Base-by-base conservation (phyloP, 1,284 basidiomycete species). In the Sporisorium iseilematis-ciliati region DNA sequence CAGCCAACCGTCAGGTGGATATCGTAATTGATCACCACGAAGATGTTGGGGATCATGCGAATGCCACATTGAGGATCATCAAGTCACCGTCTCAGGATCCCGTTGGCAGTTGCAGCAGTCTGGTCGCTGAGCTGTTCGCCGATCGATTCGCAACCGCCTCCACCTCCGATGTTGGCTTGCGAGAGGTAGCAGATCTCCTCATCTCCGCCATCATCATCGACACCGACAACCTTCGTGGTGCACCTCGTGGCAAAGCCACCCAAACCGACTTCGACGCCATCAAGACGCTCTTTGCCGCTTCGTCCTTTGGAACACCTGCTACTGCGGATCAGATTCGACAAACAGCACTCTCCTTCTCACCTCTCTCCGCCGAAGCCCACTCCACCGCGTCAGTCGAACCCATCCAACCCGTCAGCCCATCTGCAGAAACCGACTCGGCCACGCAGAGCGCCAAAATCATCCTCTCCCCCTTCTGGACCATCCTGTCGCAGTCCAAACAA, bases 21-120 rank as follows among this genome's bases (percentile, higher is more conserved):
- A 91, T 92, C 2, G 88, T 98, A 56, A 87, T 99, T n/a, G 96
- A 99, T 85, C 96, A 99, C 84, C 95, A 99, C 85, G 91, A 89
- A 45, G 95, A 98, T 86, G 95, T 95, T 77, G 88, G 89, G 0
- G 86, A 88, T 3, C 90, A 96, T 83, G 82, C 82, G 6, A 62
- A 79, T 38, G 88, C 81, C 18, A 49, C 61, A 21, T 43, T 83
- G 57, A 60, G 82, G 11, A 70, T 81, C 38, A 56, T 84, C 61
- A 64, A 72, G 46, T 56, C 79, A 33, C 75, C 82, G 1, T 63
- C 73, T 35, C 53, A 62, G n/a, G 62, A 77, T 8, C 78, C 81
- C 3, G 75, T 82, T 4, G 79, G 77, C 18, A 77, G 77, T 35
- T 72, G 75, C 20, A 61, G 66, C 52, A 79, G 75, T 38, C 14